A percentile compares a stretch with the other conserved stretches of the same genome.
These are phyloP conservation scores for Zea luxurians DNA, from an alignment of 176 grass and related monocot genomes.

Conservation along the genomic window DNA sequence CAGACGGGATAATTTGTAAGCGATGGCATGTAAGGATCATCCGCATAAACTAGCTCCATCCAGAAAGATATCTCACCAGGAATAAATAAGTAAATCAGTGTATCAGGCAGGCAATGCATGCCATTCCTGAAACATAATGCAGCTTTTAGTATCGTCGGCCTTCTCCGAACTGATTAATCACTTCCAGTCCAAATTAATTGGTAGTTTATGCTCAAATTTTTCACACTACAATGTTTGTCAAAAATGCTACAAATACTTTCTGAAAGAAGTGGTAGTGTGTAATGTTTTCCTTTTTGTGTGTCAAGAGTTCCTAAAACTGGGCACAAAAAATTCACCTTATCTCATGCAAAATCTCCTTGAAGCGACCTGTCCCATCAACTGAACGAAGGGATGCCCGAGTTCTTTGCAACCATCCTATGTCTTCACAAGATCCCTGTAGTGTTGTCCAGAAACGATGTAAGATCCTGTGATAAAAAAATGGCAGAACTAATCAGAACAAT, in stretches of 20 bases:
- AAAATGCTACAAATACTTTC: background rate
- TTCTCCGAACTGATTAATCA: conserved; percentile 15
- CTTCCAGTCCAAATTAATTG: background rate
- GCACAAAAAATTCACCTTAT: conserved; percentile 50
- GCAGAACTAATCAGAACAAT: background rate
- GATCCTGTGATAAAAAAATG: conserved; percentile 50
- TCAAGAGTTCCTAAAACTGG: background rate
- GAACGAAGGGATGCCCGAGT: conserved; percentile 44
- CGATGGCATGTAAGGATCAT: background rate
- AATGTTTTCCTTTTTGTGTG: background rate
- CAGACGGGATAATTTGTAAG: background rate
- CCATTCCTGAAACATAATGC: conserved; percentile 76
- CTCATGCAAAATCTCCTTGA: conserved; percentile 64
- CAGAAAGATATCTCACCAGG: conserved; percentile 65
- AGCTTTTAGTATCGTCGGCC: conserved; percentile 14
- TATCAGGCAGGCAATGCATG: conserved; percentile 64
- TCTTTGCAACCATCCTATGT: conserved; percentile 92
- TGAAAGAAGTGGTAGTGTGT: background rate
- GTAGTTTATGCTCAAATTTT: background rate
- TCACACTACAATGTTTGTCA: background rate
- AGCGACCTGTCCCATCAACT: conserved; percentile 66
- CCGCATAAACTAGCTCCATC: background rate
- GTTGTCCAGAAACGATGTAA: conserved; percentile 69
- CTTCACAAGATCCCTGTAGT: conserved; percentile 69
- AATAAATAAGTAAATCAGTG: conserved; percentile 89